Evolutionary conservation across 2,329 filamentous ascomycete species (phyloP).

Genomic region (Fusarium sp.): DNA sequence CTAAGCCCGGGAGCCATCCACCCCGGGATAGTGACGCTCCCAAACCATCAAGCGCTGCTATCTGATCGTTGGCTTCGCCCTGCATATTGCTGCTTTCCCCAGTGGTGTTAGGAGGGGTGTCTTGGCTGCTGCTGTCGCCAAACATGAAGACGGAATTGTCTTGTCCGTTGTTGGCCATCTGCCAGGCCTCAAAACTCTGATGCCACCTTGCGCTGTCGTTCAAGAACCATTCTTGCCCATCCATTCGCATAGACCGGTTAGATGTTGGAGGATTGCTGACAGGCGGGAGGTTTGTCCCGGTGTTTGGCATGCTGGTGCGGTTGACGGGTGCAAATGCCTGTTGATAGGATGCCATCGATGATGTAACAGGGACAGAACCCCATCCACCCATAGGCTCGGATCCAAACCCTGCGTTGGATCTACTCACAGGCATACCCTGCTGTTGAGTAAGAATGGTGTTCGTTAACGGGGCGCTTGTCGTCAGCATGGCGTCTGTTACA

Average conservation of each 20-base stretch:
- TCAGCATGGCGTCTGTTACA: constrained; percentile 31
- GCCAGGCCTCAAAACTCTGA: constrained; percentile 69
- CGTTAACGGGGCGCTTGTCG: constrained; percentile 31
- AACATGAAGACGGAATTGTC: constrained; percentile 51
- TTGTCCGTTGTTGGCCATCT: constrained; percentile 51
- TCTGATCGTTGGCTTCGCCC: constrained; percentile 42
- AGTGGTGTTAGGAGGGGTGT: constrained; percentile 38
- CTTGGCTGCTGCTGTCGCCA: constrained; percentile 39
- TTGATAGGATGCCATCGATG: constrained; percentile 42
- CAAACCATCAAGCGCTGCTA: constrained; percentile 51
- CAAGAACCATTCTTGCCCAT: constrained; percentile 69
- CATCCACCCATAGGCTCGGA: constrained; percentile 48
- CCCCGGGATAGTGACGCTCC: constrained; percentile 50
- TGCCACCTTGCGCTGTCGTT: constrained; percentile 71
- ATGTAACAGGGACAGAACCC: constrained; percentile 38
- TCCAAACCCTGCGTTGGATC: constrained; percentile 40
- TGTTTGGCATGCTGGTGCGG: constrained; percentile 27
- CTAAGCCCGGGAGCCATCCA: constrained; percentile 55
- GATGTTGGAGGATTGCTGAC: constrained; percentile 38
- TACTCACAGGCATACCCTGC: constrained; percentile 40
- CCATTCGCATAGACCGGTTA: constrained; percentile 55
- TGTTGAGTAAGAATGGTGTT: constrained; percentile 29
- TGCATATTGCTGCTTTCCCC: constrained; percentile 36
- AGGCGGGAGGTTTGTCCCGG: constrained; percentile 36
- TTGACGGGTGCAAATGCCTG: constrained; percentile 41